phyloP scores from a whole-genome alignment of 2,329 filamentous ascomycete species.

The Lasiodiplodia gonubiensis region DNA sequence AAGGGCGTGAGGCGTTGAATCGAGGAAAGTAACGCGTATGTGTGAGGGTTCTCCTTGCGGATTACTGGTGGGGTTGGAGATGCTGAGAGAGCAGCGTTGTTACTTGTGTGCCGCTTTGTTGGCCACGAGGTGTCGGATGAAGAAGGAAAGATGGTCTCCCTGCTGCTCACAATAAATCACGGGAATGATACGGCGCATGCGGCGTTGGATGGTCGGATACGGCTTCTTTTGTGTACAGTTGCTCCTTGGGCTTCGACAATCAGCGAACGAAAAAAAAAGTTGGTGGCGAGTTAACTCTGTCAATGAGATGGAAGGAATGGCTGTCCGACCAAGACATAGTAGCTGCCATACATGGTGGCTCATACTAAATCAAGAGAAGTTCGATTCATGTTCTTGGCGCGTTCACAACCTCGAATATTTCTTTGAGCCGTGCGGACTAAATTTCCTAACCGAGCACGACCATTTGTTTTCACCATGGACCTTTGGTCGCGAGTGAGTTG shows the following conservation, averaged over 20 bases:
- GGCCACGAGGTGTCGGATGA: background rate
- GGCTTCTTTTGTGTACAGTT: slow-evolving; percentile 25
- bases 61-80: background rate
- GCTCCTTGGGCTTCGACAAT: slow-evolving; percentile 20
- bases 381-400: slow-evolving; percentile 3
- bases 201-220: slow-evolving; percentile 19
- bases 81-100: slow-evolving; percentile 3
- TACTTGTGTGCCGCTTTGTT: background rate
- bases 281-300: slow-evolving; percentile 2
- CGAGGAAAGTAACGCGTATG: background rate
- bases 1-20: slow-evolving; percentile 60
- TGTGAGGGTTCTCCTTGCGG: background rate
- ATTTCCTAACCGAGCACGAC: background rate
- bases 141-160: background rate
- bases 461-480: background rate
- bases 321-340: background rate
- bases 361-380: slow-evolving; percentile 20
- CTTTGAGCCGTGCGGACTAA: background rate
- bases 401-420: background rate
- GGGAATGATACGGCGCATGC: slow-evolving; percentile 24
- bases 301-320: slow-evolving; percentile 3
- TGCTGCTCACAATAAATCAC: slow-evolving; percentile 22
- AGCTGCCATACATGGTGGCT: slow-evolving; percentile 5
- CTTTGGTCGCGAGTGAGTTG: background rate
- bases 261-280: slow-evolving; percentile 1